Percentiles rank a stretch among this genome's conserved stretches.
These are phyloP conservation scores for Aethionema arabicum DNA, from an alignment of 345 rosid species.

Conservation along the genomic window DNA sequence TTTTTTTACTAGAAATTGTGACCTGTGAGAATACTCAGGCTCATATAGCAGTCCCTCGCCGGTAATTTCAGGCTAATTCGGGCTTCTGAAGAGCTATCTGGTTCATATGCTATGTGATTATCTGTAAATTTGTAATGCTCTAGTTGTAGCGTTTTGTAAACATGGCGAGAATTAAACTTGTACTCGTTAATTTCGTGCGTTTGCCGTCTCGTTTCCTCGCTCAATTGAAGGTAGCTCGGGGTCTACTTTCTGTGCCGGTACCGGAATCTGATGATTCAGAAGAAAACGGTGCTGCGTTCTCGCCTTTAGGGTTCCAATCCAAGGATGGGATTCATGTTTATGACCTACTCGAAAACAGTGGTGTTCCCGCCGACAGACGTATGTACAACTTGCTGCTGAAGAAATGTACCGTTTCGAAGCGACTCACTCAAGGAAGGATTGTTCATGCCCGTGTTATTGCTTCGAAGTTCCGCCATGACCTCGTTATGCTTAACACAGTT, in stretches of 20 bases:
- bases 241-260: conserved; percentile 17
- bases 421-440: conserved; percentile 39
- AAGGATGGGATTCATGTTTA: conserved; percentile 46
- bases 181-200: not conserved
- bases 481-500: conserved; percentile 44
- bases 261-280: not conserved
- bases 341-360: conserved; percentile 37
- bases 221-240: conserved; percentile 4
- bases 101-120: too few species aligned
- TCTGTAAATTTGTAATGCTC: too few species aligned
- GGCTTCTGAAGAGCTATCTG: too few species aligned
- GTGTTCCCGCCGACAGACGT: conserved; percentile 37
- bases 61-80: too few species aligned
- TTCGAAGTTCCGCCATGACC: conserved; percentile 41
- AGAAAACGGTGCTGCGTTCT: not conserved
- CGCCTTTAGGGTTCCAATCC: conserved; percentile 20
- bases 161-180: too few species aligned
- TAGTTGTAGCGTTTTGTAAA: too few species aligned
- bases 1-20: too few species aligned
- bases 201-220: conserved; percentile 23
- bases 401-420: conserved; percentile 45
- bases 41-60: too few species aligned
- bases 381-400: conserved; percentile 43
- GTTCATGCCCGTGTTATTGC: conserved; percentile 43
- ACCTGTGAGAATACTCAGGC: too few species aligned